Evolutionary conservation across 2,329 filamentous ascomycete genomes (phyloP), one percentile per base, ranked within the genome.

Genomic region (Trichothecium roseum): DNA sequence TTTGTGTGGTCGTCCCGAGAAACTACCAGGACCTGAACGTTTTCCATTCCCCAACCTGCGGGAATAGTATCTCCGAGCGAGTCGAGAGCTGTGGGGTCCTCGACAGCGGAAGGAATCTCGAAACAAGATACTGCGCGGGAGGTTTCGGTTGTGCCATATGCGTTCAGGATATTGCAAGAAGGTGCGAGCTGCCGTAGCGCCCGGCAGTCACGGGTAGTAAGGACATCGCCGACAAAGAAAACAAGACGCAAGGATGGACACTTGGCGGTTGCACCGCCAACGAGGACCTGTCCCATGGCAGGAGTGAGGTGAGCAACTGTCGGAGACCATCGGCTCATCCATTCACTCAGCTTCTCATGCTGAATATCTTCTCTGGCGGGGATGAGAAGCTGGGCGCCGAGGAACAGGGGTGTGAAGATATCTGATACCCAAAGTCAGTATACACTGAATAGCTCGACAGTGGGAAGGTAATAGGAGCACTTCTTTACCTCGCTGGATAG

Each of bases 181-280:
- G 72, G 67, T 0, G 82, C 88, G 27, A 95, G 69, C 31, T 75
- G 69, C 39, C 84, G 83, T n/a, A 96, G 65, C 17, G 72, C 70
- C 29, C 69, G 68, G 58, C 85, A 93, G 49, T 96, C 89, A 51
- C 78, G 72, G 52, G 79, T 94, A 42, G 86, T 93, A 32, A 96
- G 96, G 59, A 95, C 68, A 51, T 96, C 89, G 22, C 91, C 91
- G 1, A 96, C 89, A 42, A 89, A 96, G 66, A 96, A 89, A 14
- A 80, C 86, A 38, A 77, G 69, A 39, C 81, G 69, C n/a, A 96
- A 66, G 10, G 72, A 68, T 2, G 85, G 81, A 50, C 95, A 93
- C 45, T 83, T 59, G 0, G 84, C 78, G 3, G 65, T 79, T 17
- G 86, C 83, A 45, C 84, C 85, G 30, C 87, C 88, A n/a, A 89